Evolutionary conservation across 2,329 filamentous ascomycete genomes (phyloP).

Genomic region (Diaporthe nobilis): DNA sequence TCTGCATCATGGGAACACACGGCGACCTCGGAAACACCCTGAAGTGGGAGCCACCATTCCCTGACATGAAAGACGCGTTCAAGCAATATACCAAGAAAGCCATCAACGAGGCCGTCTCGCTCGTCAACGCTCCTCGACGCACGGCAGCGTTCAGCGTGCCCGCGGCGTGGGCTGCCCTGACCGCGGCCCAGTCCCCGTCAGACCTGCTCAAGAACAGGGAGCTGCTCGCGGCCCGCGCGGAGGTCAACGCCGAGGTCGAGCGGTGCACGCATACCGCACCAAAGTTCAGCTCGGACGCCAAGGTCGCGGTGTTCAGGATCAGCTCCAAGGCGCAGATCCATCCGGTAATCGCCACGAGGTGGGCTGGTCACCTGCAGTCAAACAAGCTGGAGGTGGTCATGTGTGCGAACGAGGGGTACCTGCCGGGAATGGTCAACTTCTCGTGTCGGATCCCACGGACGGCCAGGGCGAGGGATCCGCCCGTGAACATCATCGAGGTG

Average conservation of each 20-base stretch:
- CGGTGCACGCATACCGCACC: slow-evolving; percentile 73
- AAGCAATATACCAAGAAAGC: slow-evolving; percentile 73
- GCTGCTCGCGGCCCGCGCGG: slow-evolving; percentile 67
- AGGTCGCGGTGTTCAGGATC: slow-evolving; percentile 75
- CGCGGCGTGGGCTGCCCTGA: slow-evolving; percentile 72
- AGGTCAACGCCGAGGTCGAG: slow-evolving; percentile 74
- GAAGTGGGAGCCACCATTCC: slow-evolving; percentile 77
- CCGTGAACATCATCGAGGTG: slow-evolving; percentile 74
- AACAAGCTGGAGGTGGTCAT: slow-evolving; percentile 74
- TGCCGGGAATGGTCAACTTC: slow-evolving; percentile 75
- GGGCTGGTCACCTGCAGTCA: slow-evolving; percentile 73
- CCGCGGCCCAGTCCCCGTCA: slow-evolving; percentile 63
- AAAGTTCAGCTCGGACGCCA: slow-evolving; percentile 73
- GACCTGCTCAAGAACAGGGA: slow-evolving; percentile 63
- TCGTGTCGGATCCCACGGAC: slow-evolving; percentile 73
- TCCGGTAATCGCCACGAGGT: slow-evolving; percentile 76
- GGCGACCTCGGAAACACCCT: slow-evolving; percentile 75
- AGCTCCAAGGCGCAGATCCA: slow-evolving; percentile 73
- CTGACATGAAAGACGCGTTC: slow-evolving; percentile 73
- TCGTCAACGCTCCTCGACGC: slow-evolving; percentile 75
- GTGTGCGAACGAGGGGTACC: slow-evolving; percentile 77
- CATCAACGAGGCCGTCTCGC: slow-evolving; percentile 73
- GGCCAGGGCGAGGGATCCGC: slow-evolving; percentile 65
- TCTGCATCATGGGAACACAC: slow-evolving; percentile 75
- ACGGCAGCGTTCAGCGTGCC: slow-evolving; percentile 73